These are phyloP conservation scores for Debaryomyces hansenii DNA, from an alignment of 805 yeast genomes.

Conservation along the genomic window DNA sequence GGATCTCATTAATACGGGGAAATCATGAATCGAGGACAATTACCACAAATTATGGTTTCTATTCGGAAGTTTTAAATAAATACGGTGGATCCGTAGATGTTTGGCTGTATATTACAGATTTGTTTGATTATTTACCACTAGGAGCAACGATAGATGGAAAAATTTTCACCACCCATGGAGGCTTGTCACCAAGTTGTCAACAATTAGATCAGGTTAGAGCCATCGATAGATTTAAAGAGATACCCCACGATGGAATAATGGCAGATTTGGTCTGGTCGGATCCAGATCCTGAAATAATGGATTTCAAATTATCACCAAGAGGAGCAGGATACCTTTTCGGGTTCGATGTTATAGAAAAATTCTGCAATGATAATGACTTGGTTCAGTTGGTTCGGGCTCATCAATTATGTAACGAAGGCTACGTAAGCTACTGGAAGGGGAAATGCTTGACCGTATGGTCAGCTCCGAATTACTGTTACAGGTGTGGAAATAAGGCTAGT, in stretches of 20 bases:
- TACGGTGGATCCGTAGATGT: constrained; percentile 72
- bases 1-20: constrained; percentile 85
- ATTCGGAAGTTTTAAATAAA: constrained; percentile 89
- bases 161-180: constrained; percentile 96
- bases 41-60: constrained; percentile 96
- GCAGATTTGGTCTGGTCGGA: constrained; percentile 99
- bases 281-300: constrained; percentile 80
- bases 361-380: constrained; percentile 73
- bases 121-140: constrained; percentile 86
- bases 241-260: constrained; percentile 99
- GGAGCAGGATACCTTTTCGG: constrained; percentile 99
- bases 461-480: constrained; percentile 95
- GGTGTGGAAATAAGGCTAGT: constrained; percentile 98
- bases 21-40: constrained; percentile 97
- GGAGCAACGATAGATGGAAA: constrained; percentile 88
- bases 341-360: constrained; percentile 82
- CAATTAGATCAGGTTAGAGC: constrained; percentile 88
- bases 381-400: constrained; percentile 89
- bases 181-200: constrained; percentile 92
- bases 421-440: constrained; percentile 87
- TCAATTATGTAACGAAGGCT: constrained; percentile 96
- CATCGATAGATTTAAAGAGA: constrained; percentile 88
- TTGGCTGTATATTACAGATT: constrained; percentile 88
- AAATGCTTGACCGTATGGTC: constrained; percentile 96
- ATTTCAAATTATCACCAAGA: constrained; percentile 86